Conservation (phyloP, 1,284 basidiomycete genomes). For the Paramarasmius palmivorus region DNA sequence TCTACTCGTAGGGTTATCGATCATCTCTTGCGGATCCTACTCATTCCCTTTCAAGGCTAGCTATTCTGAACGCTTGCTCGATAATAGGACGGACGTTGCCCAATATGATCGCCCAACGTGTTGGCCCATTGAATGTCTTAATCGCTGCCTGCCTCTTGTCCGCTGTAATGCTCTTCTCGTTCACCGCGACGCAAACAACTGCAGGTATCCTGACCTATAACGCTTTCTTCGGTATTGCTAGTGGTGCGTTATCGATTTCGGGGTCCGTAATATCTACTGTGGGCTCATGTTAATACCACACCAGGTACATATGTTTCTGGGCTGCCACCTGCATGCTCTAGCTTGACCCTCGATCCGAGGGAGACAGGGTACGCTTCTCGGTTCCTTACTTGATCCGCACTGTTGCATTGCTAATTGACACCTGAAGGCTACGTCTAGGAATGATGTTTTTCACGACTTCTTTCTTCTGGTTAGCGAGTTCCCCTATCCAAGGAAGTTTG, state of each 20-base stretch:
- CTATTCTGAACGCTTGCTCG: constrained; percentile 21
- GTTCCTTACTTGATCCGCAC: neutral
- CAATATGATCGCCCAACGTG: constrained; percentile 14
- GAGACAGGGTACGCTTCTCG: constrained; percentile 16
- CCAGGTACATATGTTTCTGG: constrained; percentile 18
- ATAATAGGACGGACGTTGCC: constrained; percentile 17
- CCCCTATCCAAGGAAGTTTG: constrained; percentile 21
- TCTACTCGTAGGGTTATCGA: constrained; percentile 17
- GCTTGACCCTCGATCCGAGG: constrained; percentile 12
- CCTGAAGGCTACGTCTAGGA: constrained; percentile 16
- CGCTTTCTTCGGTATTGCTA: constrained; percentile 19
- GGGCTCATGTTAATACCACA: neutral
- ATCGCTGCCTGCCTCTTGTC: constrained; percentile 13
- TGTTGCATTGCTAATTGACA: neutral
- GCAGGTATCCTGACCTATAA: constrained; percentile 19
- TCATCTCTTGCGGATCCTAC: neutral
- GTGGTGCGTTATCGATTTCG: constrained; percentile 13
- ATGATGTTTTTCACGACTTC: constrained; percentile 21
- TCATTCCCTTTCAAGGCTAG: constrained; percentile 12
- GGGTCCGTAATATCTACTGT: neutral
- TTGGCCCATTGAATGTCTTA: constrained; percentile 19
- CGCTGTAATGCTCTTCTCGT: constrained; percentile 14
- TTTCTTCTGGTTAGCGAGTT: constrained; percentile 22
- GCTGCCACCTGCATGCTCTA: constrained; percentile 14
- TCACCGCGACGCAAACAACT: constrained; percentile 13